These are phyloP conservation scores for Cinnamomum micranthum DNA, from an alignment of 164 flowering plant species.

Conservation along the genomic window DNA sequence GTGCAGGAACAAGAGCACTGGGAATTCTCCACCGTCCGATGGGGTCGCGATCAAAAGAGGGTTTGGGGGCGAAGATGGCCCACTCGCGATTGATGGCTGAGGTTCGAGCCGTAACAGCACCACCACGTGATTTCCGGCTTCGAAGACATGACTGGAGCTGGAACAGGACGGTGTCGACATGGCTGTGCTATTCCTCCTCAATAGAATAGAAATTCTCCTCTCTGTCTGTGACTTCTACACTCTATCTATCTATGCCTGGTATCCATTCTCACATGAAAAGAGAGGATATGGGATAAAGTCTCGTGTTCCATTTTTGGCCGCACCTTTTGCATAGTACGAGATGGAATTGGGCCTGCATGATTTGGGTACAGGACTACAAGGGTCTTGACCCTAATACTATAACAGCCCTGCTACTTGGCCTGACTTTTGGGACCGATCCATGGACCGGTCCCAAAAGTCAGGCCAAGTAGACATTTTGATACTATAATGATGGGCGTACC, in stretches of 20 bases:
- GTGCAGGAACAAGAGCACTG: conserved; percentile 66
- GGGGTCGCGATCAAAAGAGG: conserved; percentile 57
- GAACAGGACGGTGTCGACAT: neutral
- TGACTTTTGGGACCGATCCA: too few species aligned
- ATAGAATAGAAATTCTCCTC: neutral
- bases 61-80: conserved; percentile 38
- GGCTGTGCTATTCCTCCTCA: neutral
- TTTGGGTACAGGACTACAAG: too few species aligned
- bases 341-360: too few species aligned
- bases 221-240: too few species aligned
- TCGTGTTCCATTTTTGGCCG: neutral
- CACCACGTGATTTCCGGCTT: conserved; percentile 18
- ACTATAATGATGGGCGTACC: too few species aligned
- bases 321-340: neutral
- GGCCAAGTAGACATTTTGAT: too few species aligned
- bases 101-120: conserved; percentile 11
- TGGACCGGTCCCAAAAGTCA: too few species aligned
- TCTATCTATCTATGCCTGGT: too few species aligned
- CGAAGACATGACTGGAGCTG: conserved; percentile 14
- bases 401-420: too few species aligned
- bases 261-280: neutral
- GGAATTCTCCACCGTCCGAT: conserved; percentile 44
- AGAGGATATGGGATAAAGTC: neutral
- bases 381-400: too few species aligned
- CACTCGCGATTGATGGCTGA: neutral